These are phyloP conservation scores for Aphanomyces euteiches DNA, from an alignment of 352 stramenopile species.

Conservation along the genomic window DNA sequence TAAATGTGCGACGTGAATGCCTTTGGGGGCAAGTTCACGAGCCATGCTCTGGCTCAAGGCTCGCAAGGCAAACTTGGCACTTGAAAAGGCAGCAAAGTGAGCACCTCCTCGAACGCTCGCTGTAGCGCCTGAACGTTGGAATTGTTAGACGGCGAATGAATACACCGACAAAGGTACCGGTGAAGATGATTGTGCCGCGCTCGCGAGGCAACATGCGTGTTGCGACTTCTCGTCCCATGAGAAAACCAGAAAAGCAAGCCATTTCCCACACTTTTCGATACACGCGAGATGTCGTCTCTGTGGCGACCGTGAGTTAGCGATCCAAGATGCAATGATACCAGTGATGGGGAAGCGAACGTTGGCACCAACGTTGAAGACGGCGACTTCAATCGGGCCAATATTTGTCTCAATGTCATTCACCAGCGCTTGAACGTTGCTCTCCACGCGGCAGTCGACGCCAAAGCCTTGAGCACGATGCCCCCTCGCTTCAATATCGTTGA, in stretches of 20 bases:
- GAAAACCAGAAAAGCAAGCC: slow-evolving; percentile 36
- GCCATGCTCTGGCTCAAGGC: slow-evolving; percentile 41
- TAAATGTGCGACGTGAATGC: slow-evolving; percentile 43
- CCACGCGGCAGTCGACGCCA: slow-evolving; percentile 35
- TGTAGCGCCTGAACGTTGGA: slow-evolving; percentile 34
- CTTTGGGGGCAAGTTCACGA: slow-evolving; percentile 40
- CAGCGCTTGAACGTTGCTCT: slow-evolving; percentile 34
- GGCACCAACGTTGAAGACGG: slow-evolving; percentile 39
- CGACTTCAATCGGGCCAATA: slow-evolving; percentile 35
- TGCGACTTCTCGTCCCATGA: slow-evolving; percentile 34
- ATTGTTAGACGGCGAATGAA: not conserved
- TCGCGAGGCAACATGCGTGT: slow-evolving; percentile 32
- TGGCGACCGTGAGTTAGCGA: not conserved
- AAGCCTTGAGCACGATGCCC: slow-evolving; percentile 25
- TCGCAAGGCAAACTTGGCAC: slow-evolving; percentile 38
- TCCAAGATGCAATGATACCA: not conserved
- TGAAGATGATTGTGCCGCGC: slow-evolving; percentile 42
- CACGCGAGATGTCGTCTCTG: slow-evolving; percentile 34
- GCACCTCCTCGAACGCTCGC: slow-evolving; percentile 37
- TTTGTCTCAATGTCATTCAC: slow-evolving; percentile 32
- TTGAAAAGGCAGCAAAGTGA: slow-evolving; percentile 41
- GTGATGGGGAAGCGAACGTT: slow-evolving; percentile 36
- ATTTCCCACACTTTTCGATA: slow-evolving; percentile 41
- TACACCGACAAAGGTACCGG: slow-evolving; percentile 14
- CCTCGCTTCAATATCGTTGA: not conserved